Percentiles rank a stretch among this genome's conserved stretches.
phyloP scores from a whole-genome alignment of 2,329 filamentous ascomycete genomes.

The Aureobasidium sp. region DNA sequence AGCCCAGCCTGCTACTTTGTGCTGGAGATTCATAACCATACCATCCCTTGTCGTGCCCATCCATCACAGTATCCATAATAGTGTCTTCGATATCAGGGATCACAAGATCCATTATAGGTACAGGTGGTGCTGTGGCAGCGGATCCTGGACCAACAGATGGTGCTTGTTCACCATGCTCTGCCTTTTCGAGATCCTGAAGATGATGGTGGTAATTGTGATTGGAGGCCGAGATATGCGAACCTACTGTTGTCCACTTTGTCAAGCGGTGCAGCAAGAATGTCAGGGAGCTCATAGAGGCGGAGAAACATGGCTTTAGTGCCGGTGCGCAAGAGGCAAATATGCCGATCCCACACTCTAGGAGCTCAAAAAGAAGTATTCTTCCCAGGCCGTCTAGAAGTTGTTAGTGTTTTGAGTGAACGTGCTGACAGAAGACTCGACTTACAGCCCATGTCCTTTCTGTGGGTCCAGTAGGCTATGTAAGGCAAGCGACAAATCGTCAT shows the following conservation, averaged over 20 bases:
- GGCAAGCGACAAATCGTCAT: slow-evolving; percentile 7
- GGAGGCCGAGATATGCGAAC: background rate
- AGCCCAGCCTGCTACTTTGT: background rate
- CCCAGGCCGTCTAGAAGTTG: background rate
- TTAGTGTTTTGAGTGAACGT: background rate
- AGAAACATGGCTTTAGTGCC: slow-evolving; percentile 2
- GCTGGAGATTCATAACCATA: background rate
- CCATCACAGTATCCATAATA: slow-evolving; percentile 1
- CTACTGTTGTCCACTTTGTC: background rate
- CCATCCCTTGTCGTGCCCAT: background rate
- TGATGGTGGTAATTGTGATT: background rate
- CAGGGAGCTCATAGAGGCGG: background rate
- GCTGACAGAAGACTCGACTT: background rate
- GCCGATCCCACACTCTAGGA: background rate
- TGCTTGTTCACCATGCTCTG: background rate
- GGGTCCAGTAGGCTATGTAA: slow-evolving; percentile 4
- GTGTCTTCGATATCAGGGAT: slow-evolving; percentile 8
- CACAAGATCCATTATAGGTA: background rate
- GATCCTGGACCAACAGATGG: background rate
- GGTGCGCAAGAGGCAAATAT: slow-evolving; percentile 9
- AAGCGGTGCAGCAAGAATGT: background rate
- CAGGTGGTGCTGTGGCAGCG: background rate
- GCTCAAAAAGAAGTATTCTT: slow-evolving; percentile 5
- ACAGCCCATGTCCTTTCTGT: background rate
- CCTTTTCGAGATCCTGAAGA: background rate